phyloP scores from a whole-genome alignment of 305 asterid species.

The Fraxinus albicans region DNA sequence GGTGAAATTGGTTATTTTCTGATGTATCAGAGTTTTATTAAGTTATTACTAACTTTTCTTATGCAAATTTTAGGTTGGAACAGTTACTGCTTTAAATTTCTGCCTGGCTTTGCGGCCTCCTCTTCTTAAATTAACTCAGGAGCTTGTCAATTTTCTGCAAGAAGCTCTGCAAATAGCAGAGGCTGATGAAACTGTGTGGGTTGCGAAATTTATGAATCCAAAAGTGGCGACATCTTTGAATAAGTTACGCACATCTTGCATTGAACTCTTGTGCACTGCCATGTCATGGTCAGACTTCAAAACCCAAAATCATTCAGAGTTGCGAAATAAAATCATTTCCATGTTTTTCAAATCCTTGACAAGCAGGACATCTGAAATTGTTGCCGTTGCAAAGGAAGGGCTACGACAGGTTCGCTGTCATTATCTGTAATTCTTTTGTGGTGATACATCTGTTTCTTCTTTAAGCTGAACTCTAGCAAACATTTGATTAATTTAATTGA shows the following conservation, averaged over 20 bases:
- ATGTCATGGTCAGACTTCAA: slow-evolving; percentile 99
- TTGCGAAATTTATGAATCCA: slow-evolving; percentile 88
- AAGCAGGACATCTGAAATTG: slow-evolving; percentile 87
- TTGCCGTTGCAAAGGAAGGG: slow-evolving; percentile 99
- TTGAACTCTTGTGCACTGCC: slow-evolving; percentile 98
- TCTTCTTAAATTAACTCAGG: slow-evolving; percentile 91
- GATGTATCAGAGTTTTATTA: slow-evolving; percentile 20
- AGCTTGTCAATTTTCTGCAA: slow-evolving; percentile 89
- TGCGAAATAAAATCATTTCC: slow-evolving; percentile 92
- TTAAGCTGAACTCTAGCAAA: slow-evolving; percentile 6
- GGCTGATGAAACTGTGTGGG: slow-evolving; percentile 93
- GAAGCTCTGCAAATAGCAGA: slow-evolving; percentile 99
- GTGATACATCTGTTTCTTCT: slow-evolving; percentile 18
- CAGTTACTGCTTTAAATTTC: slow-evolving; percentile 94
- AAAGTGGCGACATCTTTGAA: slow-evolving; percentile 88
- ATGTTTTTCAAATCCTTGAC: slow-evolving; percentile 99
- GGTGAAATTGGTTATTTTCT: slow-evolving; percentile 45
- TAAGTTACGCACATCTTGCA: slow-evolving; percentile 95
- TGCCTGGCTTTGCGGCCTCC: slow-evolving; percentile 99
- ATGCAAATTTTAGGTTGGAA: slow-evolving; percentile 71
- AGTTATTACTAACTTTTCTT: slow-evolving; percentile 24
- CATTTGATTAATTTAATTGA: neutral
- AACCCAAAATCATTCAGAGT: slow-evolving; percentile 88
- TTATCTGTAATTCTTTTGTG: slow-evolving; percentile 12
- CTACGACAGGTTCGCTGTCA: slow-evolving; percentile 79